Conservation (phyloP, 164 flowering plant genomes). For the Protea cynaroides region DNA sequence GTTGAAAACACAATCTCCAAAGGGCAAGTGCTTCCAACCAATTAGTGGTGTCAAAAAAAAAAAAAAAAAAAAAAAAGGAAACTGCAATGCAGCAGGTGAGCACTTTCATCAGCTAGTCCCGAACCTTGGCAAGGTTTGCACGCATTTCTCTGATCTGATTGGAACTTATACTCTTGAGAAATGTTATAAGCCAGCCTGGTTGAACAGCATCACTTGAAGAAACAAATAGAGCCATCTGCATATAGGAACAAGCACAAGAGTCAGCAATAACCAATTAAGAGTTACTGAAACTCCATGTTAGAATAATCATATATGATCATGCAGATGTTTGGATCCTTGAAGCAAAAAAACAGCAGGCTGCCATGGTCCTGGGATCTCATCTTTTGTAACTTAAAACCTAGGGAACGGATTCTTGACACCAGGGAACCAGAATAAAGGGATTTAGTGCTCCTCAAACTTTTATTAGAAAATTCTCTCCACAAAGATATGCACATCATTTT, state of each 20-base stretch:
- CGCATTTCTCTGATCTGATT: conserved; percentile 51
- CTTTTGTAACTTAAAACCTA: no score
- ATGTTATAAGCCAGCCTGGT: conserved; percentile 77
- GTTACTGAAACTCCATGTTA: no score
- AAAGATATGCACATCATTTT: no score
- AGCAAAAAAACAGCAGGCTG: no score
- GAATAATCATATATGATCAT: no score
- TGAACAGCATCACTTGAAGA: conserved; percentile 83
- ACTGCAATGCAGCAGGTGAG: neutral
- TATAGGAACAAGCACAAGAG: neutral
- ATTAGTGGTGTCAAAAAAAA: neutral
- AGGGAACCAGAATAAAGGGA: no score
- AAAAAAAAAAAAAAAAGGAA: no score
- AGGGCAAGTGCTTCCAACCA: neutral
- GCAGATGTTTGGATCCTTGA: no score
- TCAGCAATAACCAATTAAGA: conserved; percentile 1
- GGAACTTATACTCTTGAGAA: conserved; percentile 45
- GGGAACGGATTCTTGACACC: no score
- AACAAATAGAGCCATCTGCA: conserved; percentile 90
- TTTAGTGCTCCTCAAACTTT: no score
- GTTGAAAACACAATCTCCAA: neutral
- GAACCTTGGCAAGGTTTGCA: conserved; percentile 70
- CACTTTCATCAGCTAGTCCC: conserved; percentile 10
- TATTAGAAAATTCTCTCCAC: no score
- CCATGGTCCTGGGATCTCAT: no score